Evolutionary conservation across 2,329 filamentous ascomycete genomes (phyloP), one percentile per base, ranked within the genome.

Genomic region (Xylogone sp.): DNA sequence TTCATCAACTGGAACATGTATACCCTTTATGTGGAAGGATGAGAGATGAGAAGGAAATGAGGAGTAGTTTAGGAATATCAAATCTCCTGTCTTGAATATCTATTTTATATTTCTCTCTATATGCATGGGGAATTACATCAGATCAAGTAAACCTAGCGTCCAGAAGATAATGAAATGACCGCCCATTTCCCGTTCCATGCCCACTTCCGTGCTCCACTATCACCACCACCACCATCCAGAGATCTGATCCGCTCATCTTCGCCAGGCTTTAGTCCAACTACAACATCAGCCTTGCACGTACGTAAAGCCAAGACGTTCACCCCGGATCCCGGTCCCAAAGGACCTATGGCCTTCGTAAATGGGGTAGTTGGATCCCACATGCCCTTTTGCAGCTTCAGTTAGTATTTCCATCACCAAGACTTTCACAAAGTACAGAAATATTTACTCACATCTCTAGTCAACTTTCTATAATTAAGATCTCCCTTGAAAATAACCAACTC

Each of bases 151-250:
- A 27, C 6, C 31, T 58, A 62, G 67, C 88, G 88, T 0, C 88
- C 88, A 59, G 86, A 79, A 44, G 80, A 90, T 62, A 92, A 90
- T 24, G 89, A 91, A 3, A 96, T 85, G n/a, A 97, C 90, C 5
- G 93, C 93, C 88, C 90, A 97, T 71, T 97, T 97, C 42, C 93
- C 93, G 64, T 83, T 88, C 92, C 92, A 97, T 0, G 90, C 92
- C 93, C 93, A 97, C 68, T 89, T 88, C 51, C 94, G 79, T 21
- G 83, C 79, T 21, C 63, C 65, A 45, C 60, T 51, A 55, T 90
- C 84, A 16, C 85, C 88, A 3, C 87, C 88, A 1, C 88, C 88
- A 16, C 78, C 83, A 48, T 88, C 83, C 49, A 73, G 78, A 8
- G 79, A 75, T 59, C 79, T 83, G 49, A 97, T 74, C 67, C 85